These are phyloP conservation scores for Cinnamomum chago DNA, from an alignment of 164 flowering plant genomes.

Conservation along the genomic window DNA sequence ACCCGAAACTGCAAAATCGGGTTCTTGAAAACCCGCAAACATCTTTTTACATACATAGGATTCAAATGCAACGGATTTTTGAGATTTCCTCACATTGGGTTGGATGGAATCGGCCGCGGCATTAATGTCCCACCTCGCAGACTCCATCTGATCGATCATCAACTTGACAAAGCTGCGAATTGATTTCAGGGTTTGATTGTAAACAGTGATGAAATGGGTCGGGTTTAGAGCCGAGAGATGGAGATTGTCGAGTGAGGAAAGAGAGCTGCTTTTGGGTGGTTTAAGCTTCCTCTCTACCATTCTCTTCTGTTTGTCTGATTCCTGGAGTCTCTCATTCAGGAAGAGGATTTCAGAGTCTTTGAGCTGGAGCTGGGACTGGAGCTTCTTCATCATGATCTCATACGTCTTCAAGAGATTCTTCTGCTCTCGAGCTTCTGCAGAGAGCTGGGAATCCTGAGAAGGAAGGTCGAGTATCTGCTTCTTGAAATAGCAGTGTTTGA, in stretches of 20 bases:
- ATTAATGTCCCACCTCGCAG: constrained; percentile 65
- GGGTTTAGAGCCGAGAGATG: constrained; percentile 36
- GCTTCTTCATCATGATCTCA: constrained; percentile 61
- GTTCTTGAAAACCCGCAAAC: constrained; percentile 56
- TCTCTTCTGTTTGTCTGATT: constrained; percentile 27
- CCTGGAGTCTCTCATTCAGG: constrained; percentile 35
- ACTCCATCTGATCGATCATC: constrained; percentile 64
- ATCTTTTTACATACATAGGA: constrained; percentile 60
- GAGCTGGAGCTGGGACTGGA: constrained; percentile 40
- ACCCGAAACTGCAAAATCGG: constrained; percentile 24
- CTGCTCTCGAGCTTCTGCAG: constrained; percentile 83
- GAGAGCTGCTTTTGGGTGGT: constrained; percentile 25
- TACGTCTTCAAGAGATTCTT: constrained; percentile 66
- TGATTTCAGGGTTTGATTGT: constrained; percentile 46
- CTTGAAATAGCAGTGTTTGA: constrained; percentile 58
- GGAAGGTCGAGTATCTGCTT: constrained; percentile 62
- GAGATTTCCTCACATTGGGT: constrained; percentile 33
- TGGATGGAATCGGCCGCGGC: constrained; percentile 47
- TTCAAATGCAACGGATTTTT: constrained; percentile 52
- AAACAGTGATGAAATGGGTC: constrained; percentile 50
- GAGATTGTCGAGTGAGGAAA: constrained; percentile 39
- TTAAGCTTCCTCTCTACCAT: constrained; percentile 52
- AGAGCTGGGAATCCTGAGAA: constrained; percentile 61
- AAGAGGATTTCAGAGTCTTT: constrained; percentile 35
- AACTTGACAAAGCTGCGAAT: constrained; percentile 54